Evolutionary conservation across 768 basidiomycete genomes (phyloP).

Genomic region (Amanita inopinata): DNA sequence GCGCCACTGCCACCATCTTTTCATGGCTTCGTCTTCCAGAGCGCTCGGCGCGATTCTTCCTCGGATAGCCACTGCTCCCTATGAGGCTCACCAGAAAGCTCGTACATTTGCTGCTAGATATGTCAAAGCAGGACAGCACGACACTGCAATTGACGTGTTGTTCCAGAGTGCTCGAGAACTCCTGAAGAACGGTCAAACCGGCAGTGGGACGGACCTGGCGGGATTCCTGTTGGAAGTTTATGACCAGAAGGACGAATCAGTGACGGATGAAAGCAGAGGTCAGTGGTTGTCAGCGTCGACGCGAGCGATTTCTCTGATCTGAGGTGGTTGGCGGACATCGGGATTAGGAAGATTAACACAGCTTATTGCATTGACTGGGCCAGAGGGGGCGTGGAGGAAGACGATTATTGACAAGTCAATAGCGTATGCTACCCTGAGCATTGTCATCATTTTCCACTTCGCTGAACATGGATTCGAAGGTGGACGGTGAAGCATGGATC

Average conservation of each 20-base stretch:
- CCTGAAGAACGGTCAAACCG: constrained; percentile 78
- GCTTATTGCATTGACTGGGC: constrained; percentile 77
- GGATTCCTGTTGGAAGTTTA: constrained; percentile 79
- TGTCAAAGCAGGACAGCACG: constrained; percentile 68
- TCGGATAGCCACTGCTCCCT: constrained; percentile 64
- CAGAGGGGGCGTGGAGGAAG: constrained; percentile 81
- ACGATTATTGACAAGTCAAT: constrained; percentile 79
- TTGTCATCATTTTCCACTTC: background rate
- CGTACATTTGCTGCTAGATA: constrained; percentile 90
- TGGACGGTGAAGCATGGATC: constrained; percentile 77
- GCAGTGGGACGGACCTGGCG: constrained; percentile 83
- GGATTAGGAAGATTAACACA: constrained; percentile 77
- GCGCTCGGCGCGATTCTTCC: constrained; percentile 73
- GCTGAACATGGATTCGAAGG: constrained; percentile 28
- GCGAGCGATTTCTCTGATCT: background rate
- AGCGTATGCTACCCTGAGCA: constrained; percentile 51
- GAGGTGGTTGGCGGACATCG: constrained; percentile 8
- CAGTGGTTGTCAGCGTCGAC: too few species aligned
- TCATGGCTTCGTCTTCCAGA: constrained; percentile 36
- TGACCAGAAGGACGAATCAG: constrained; percentile 57
- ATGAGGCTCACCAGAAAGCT: constrained; percentile 95
- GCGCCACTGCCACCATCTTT: background rate
- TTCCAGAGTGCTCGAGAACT: constrained; percentile 86
- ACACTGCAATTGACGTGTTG: constrained; percentile 85
- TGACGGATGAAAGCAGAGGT: constrained; percentile 80